phyloP scores from a whole-genome alignment of 1,139 yeast genomes.

The Hyphopichia wangnamkhiaoensis region DNA sequence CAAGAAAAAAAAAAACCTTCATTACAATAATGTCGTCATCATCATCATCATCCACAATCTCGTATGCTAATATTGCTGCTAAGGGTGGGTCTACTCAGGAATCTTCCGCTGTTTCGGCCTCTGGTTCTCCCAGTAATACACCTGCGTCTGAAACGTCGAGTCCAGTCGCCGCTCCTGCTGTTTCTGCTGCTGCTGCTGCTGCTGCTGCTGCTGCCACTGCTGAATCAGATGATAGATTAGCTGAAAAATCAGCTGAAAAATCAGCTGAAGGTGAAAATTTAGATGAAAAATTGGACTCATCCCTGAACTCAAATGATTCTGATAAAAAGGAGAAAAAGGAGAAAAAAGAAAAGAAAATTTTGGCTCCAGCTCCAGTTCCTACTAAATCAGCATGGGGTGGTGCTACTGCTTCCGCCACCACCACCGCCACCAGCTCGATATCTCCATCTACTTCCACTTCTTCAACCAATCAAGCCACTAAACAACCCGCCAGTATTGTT shows the following conservation, averaged over 20 bases:
- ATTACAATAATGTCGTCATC: conserved; percentile 1
- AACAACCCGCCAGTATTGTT: too few relatives aligned
- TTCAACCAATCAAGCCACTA: background rate
- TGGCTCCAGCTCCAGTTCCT: conserved; percentile 82
- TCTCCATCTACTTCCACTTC: conserved; percentile 12
- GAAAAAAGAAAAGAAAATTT: conserved; percentile 37
- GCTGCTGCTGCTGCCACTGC: conserved; percentile 3
- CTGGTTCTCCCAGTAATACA: background rate
- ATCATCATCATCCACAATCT: conserved; percentile 3
- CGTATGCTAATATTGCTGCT: conserved; percentile 7
- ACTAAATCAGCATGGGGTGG: conserved; percentile 70
- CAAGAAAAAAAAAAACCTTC: background rate
- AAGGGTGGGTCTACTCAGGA: conserved; percentile 4
- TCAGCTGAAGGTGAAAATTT: background rate
- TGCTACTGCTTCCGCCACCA: conserved; percentile 29
- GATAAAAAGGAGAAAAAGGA: conserved; percentile 3
- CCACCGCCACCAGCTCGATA: conserved; percentile 21
- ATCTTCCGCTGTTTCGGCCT: background rate
- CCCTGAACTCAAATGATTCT: background rate
- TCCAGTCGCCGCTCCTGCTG: background rate
- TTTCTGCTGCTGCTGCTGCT: background rate
- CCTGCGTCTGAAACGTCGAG: background rate
- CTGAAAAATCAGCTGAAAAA: background rate
- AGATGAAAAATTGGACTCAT: background rate
- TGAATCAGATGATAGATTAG: background rate